Base-by-base conservation (phyloP, 306 rosid species). In the Medicago arabica region DNA sequence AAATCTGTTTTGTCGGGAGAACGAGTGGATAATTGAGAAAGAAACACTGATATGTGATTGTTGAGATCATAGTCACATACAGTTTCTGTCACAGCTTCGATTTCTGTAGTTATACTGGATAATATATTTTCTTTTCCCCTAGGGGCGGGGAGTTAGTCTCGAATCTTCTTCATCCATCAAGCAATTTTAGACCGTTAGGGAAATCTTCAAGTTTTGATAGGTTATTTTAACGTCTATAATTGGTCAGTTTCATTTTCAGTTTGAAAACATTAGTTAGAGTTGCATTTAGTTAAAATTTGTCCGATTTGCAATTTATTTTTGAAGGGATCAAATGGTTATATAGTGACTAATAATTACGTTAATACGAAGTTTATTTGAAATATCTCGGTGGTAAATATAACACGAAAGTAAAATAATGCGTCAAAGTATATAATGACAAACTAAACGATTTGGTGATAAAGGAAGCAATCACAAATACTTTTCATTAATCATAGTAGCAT, bases 31-130 rank as follows among this genome's bases (percentile, higher is more conserved):
- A 75, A 59, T 44, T 44, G 66, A 28, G 74, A 59, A 81, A 63
- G 75, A 74, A 46, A 69, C 44, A 40, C 31, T 50, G 68, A 76
- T 75, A 68, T 66, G 70, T 60, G 25, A 64, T 74, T 47, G 75
- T 75, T 65, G 74, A 75, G 79, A 73, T 78, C 60, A 14, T 36
- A 61, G 21, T 69, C 21, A 9, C 59, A 47, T 40, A 68, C 62
- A 49, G 8, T 25, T 47, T 62, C 17, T 44, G 62, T 71, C 51
- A 13, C 51, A 46, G 51, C 51, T 46, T 71, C 10, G 39, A 64
- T 57, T 60, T 16, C 7, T 28, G 64, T 68, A 69, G 69, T 69
- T 53, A 69, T 60, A 43, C 63, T 47, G 67, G 38, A 57, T 47
- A 47, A 23, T 65, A 53, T 19, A 31, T 54, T 76, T 31, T 41